Percentiles rank a stretch among this genome's conserved stretches.
phyloP scores from a whole-genome alignment of 148 eudicot species.

The Silene uniflora region DNA sequence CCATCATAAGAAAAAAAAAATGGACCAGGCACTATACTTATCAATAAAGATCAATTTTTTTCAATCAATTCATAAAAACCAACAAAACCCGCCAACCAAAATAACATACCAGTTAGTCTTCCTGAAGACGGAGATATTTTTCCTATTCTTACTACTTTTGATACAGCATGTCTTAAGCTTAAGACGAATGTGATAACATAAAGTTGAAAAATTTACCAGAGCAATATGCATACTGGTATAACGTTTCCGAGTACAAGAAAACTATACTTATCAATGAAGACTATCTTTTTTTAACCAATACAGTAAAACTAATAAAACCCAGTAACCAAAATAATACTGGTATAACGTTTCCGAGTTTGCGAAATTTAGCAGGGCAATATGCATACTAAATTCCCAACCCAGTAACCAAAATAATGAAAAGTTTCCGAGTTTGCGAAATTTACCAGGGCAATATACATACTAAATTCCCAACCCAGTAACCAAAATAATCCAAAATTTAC shows the following conservation, averaged over 20 bases:
- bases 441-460: constrained; percentile 48
- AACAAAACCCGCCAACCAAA: neutral
- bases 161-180: too few species aligned
- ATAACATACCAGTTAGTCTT: too few species aligned
- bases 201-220: neutral
- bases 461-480: neutral
- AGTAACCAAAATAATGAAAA: neutral
- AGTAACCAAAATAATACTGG: neutral
- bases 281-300: neutral
- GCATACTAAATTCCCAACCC: constrained; percentile 24
- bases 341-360: neutral
- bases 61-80: neutral
- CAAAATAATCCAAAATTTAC: neutral
- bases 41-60: too few species aligned
- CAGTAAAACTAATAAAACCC: too few species aligned
- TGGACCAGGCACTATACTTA: too few species aligned
- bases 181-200: too few species aligned
- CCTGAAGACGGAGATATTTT: too few species aligned
- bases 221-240: too few species aligned
- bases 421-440: neutral
- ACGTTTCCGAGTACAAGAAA: too few species aligned
- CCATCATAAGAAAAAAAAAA: too few species aligned
- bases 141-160: too few species aligned
- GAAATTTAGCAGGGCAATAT: constrained; percentile 36
- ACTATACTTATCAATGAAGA: too few species aligned